Evolutionary conservation across 352 stramenopile species (phyloP).

Genomic region (Globisporangium recalcitrans): DNA sequence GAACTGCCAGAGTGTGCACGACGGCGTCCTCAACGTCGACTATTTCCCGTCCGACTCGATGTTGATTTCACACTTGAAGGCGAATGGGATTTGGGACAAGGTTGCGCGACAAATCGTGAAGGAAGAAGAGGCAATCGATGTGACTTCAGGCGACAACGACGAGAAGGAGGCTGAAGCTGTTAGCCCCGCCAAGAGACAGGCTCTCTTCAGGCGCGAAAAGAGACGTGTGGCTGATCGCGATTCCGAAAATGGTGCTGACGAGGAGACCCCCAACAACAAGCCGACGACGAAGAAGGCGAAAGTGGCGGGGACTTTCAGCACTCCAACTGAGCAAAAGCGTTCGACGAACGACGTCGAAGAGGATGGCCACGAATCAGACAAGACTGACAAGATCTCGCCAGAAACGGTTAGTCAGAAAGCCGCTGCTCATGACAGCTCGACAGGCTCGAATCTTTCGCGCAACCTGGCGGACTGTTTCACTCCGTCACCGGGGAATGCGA

Average conservation of each 20-base stretch:
- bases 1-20: conserved; percentile 26
- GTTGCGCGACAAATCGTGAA: conserved; percentile 34
- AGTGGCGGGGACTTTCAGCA: conserved; percentile 9
- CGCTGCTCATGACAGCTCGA: conserved; percentile 16
- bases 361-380: conserved; percentile 11
- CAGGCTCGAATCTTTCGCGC: conserved; percentile 21
- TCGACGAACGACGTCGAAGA: background rate
- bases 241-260: background rate
- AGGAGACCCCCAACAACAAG: conserved; percentile 10
- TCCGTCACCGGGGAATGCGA: conserved; percentile 40
- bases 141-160: conserved; percentile 25
- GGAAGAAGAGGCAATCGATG: conserved; percentile 24
- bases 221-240: conserved; percentile 4
- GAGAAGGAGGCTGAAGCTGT: background rate
- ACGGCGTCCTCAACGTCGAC: conserved; percentile 34
- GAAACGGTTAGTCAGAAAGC: conserved; percentile 29
- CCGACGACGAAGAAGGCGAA: conserved; percentile 13
- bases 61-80: conserved; percentile 48
- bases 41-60: conserved; percentile 43
- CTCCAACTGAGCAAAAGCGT: conserved; percentile 15
- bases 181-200: background rate
- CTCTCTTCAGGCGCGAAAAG: conserved; percentile 15
- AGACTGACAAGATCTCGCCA: conserved; percentile 37
- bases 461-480: conserved; percentile 58
- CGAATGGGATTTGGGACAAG: conserved; percentile 43